phyloP scores from a whole-genome alignment of 345 rosid species.

The Syzygium grande region DNA sequence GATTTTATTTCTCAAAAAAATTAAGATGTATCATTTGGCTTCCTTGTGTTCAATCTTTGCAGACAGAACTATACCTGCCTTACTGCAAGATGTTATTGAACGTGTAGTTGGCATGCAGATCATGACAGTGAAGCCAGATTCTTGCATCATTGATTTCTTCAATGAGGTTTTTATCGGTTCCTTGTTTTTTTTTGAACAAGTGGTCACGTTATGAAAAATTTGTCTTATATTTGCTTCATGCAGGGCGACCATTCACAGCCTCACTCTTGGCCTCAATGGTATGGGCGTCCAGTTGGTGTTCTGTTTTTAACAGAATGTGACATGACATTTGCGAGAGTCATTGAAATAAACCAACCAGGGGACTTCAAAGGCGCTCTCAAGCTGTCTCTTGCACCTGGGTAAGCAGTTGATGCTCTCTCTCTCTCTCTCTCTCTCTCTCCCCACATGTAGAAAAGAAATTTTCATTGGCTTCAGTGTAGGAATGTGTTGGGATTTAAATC shows the following conservation, averaged over 20 bases:
- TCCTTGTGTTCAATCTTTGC: constrained; percentile 6
- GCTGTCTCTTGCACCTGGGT: constrained; percentile 84
- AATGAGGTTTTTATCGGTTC: constrained; percentile 43
- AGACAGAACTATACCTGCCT: constrained; percentile 70
- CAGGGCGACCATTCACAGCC: constrained; percentile 97
- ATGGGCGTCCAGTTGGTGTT: constrained; percentile 61
- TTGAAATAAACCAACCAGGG: constrained; percentile 55
- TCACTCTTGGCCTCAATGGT: constrained; percentile 62
- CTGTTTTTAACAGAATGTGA: constrained; percentile 81
- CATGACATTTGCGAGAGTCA: constrained; percentile 65
- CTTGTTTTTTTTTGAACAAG: background rate
- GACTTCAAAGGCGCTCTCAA: constrained; percentile 79
- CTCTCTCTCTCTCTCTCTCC: background rate
- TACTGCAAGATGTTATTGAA: constrained; percentile 68
- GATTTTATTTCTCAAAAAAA: background rate
- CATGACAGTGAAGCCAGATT: constrained; percentile 63
- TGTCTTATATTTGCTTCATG: background rate
- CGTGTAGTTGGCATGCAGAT: constrained; percentile 51
- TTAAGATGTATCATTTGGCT: background rate
- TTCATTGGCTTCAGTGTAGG: background rate
- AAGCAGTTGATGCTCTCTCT: constrained; percentile 9
- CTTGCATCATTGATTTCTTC: constrained; percentile 77
- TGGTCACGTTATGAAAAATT: background rate
- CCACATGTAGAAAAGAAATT: background rate
- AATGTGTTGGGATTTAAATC: background rate